phyloP scores from a whole-genome alignment of 2,329 filamentous ascomycete species.

The Seiridium cupressi region DNA sequence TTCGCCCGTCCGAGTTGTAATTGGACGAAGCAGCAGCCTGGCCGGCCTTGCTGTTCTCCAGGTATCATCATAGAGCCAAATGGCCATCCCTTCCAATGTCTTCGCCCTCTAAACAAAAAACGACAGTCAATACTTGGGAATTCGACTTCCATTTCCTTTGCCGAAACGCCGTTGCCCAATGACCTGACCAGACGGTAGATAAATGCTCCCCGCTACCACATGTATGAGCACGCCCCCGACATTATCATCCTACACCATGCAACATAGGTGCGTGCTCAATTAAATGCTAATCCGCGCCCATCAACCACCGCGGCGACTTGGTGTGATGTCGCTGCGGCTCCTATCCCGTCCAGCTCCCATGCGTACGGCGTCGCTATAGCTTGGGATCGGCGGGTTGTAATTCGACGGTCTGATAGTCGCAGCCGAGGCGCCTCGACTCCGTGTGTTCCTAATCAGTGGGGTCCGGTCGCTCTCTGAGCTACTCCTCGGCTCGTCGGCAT shows the following conservation, averaged over 20 bases:
- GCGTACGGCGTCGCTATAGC: slow-evolving; percentile 73
- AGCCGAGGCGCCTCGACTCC: slow-evolving; percentile 49
- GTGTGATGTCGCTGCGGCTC: slow-evolving; percentile 37
- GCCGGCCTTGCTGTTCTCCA: neutral
- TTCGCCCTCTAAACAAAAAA: slow-evolving; percentile 1
- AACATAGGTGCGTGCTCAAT: no score
- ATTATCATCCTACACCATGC: neutral
- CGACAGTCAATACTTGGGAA: neutral
- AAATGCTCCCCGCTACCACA: slow-evolving; percentile 1
- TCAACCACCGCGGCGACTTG: slow-evolving; percentile 18
- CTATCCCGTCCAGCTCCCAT: slow-evolving; percentile 48
- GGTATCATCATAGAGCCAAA: slow-evolving; percentile 1
- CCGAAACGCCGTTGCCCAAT: slow-evolving; percentile 4
- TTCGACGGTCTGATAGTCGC: slow-evolving; percentile 33
- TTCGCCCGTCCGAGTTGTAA: neutral
- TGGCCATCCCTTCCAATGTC: neutral
- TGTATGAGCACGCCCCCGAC: neutral
- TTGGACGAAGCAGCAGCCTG: neutral
- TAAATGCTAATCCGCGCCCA: neutral
- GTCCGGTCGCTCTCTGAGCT: slow-evolving; percentile 57
- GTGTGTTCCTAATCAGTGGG: slow-evolving; percentile 49
- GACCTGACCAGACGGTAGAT: neutral
- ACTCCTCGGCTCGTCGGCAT: slow-evolving; percentile 52
- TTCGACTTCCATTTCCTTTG: slow-evolving; percentile 1
- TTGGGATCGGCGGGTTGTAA: slow-evolving; percentile 69